These are phyloP conservation scores for Fraxinus angustifolia DNA, from an alignment of 305 asterid species.

Conservation along the genomic window DNA sequence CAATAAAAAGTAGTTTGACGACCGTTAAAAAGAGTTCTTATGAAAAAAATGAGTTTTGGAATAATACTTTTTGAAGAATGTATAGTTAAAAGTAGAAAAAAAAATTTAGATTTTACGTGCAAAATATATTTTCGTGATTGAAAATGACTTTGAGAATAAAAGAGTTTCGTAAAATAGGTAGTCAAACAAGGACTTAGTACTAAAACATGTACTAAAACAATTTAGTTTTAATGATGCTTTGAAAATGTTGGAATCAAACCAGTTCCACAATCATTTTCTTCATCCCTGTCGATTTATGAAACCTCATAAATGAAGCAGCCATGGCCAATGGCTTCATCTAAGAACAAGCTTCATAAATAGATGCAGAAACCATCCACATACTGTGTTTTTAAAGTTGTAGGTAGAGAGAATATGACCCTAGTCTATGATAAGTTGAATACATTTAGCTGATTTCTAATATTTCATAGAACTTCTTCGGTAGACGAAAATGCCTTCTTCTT, in stretches of 20 bases:
- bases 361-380: not conserved
- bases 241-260: not conserved
- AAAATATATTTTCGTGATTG: not conserved
- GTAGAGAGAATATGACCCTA: not conserved
- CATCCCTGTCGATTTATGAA: slow-evolving; percentile 6
- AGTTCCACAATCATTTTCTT: slow-evolving; percentile 10
- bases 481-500: not conserved
- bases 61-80: too few species aligned
- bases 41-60: too few species aligned
- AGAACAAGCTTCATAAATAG: not conserved
- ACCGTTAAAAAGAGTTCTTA: not conserved
- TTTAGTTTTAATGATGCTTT: not conserved
- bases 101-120: not conserved
- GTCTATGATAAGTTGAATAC: not conserved
- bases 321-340: not conserved
- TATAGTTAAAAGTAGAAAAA: not conserved
- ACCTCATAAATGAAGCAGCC: not conserved
- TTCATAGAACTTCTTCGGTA: slow-evolving; percentile 16
- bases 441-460: not conserved
- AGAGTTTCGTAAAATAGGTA: not conserved
- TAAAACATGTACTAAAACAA: not conserved
- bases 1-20: not conserved
- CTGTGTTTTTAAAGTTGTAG: not conserved
- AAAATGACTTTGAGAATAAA: not conserved
- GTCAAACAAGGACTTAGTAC: not conserved